Percentiles rank a stretch among this genome's conserved stretches.
Evolutionary conservation across 176 grass and related monocot species (phyloP).

Genomic region (Carex littledalei): DNA sequence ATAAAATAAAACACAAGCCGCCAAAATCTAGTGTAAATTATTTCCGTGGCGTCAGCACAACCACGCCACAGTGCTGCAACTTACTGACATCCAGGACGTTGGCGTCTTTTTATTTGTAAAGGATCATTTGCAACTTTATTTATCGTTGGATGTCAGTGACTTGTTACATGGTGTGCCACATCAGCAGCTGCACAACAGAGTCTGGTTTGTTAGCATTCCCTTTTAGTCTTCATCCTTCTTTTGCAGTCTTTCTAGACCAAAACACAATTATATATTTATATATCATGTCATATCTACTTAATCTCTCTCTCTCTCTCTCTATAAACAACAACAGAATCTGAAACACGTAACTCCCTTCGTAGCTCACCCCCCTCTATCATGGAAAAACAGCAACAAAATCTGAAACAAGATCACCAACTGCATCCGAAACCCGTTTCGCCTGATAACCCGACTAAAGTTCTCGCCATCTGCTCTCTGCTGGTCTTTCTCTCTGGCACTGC

Average conservation of each 20-base stretch:
- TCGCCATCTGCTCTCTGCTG: slow-evolving; percentile 12
- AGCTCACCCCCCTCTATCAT: not conserved
- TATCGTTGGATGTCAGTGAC: not conserved
- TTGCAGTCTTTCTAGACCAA: slow-evolving; percentile 20
- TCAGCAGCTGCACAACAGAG: not conserved
- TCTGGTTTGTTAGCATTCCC: not conserved
- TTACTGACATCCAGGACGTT: not conserved
- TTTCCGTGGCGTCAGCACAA: not conserved
- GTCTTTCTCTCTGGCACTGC: slow-evolving; percentile 25
- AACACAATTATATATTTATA: not conserved
- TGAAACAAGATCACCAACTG: not conserved
- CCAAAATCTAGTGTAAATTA: not conserved
- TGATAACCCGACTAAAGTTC: not conserved
- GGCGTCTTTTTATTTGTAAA: not conserved
- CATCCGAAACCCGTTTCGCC: not conserved
- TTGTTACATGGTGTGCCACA: not conserved
- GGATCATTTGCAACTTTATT: not conserved
- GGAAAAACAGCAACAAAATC: not conserved
- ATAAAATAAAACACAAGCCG: not conserved
- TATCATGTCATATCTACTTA: not conserved
- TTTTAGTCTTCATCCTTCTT: not conserved
- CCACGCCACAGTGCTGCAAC: not conserved
- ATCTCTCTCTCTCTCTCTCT: not conserved
- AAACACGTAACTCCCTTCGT: not conserved
- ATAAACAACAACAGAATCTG: not conserved